Percentiles rank a stretch among this genome's conserved stretches.
These are phyloP conservation scores for Dalbergia cochinchinensis DNA, from an alignment of 306 rosid genomes.

Conservation along the genomic window DNA sequence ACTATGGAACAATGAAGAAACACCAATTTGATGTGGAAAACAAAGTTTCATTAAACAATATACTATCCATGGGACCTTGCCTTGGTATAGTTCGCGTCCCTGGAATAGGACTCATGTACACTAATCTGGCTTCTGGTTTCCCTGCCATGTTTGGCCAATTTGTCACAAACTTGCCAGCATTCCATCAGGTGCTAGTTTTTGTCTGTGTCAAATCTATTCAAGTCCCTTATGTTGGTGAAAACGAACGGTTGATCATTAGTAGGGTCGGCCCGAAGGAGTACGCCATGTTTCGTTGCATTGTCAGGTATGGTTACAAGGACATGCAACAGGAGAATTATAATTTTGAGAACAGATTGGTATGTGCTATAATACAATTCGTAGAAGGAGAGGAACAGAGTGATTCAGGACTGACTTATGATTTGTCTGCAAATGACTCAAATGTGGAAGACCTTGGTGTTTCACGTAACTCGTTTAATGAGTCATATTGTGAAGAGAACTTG, in stretches of 20 bases:
- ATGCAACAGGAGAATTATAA: slow-evolving; percentile 61
- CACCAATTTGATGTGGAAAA: slow-evolving; percentile 74
- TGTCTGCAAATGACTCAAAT: slow-evolving; percentile 38
- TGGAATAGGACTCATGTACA: slow-evolving; percentile 69
- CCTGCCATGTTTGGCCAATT: slow-evolving; percentile 73
- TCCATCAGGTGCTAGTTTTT: slow-evolving; percentile 73
- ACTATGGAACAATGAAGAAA: slow-evolving; percentile 77
- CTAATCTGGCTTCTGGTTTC: slow-evolving; percentile 60
- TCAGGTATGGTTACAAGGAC: slow-evolving; percentile 80
- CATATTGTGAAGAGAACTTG: slow-evolving; percentile 41
- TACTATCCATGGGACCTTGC: slow-evolving; percentile 65
- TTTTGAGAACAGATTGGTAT: slow-evolving; percentile 61
- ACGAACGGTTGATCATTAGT: slow-evolving; percentile 55
- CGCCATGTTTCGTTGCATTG: slow-evolving; percentile 64
- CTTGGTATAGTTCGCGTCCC: slow-evolving; percentile 75
- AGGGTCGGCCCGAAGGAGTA: slow-evolving; percentile 66
- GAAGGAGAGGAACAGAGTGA: slow-evolving; percentile 56
- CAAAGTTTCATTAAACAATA: slow-evolving; percentile 65
- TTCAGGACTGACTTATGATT: slow-evolving; percentile 22
- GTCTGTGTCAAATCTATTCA: slow-evolving; percentile 68
- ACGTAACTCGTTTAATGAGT: slow-evolving; percentile 12
- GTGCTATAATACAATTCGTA: slow-evolving; percentile 61
- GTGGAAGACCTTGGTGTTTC: slow-evolving; percentile 39
- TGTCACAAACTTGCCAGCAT: slow-evolving; percentile 76
- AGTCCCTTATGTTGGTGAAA: slow-evolving; percentile 62